Evolutionary conservation across 2,329 filamentous ascomycete genomes (phyloP).

Genomic region (Colletotrichum sp.): DNA sequence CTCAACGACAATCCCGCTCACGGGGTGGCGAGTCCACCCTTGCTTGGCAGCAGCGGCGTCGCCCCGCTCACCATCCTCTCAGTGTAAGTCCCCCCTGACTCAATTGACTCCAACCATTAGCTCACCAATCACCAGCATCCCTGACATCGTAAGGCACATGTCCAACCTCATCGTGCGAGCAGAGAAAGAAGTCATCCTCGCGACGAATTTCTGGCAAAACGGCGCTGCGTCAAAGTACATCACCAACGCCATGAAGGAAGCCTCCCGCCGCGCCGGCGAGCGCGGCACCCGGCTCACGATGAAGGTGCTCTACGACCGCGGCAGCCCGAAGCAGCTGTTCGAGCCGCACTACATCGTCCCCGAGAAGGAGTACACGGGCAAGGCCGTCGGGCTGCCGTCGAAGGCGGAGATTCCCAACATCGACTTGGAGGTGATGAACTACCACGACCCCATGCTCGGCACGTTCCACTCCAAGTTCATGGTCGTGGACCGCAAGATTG

Average conservation of each 20-base stretch:
- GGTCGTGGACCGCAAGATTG: conserved; percentile 75
- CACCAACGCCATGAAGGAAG: conserved; percentile 71
- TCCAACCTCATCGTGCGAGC: conserved; percentile 78
- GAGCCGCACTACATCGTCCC: conserved; percentile 69
- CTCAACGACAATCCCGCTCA: conserved; percentile 27
- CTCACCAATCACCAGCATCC: conserved; percentile 39
- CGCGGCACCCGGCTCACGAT: conserved; percentile 65
- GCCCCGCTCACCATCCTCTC: conserved; percentile 74
- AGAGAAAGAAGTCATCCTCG: conserved; percentile 74
- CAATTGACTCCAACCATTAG: too few relatives aligned
- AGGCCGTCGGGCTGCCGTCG: conserved; percentile 64
- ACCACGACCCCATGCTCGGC: conserved; percentile 71
- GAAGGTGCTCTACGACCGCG: conserved; percentile 79
- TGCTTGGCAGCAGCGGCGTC: conserved; percentile 62
- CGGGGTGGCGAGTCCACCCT: conserved; percentile 56
- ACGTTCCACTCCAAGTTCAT: conserved; percentile 83
- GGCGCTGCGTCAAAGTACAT: conserved; percentile 72
- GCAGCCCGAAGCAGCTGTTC: conserved; percentile 65
- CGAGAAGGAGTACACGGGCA: conserved; percentile 62
- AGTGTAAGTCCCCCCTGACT: conserved; percentile 38
- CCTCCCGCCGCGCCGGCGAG: conserved; percentile 68
- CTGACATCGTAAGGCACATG: conserved; percentile 76
- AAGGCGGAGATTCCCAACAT: conserved; percentile 72
- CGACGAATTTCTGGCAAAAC: conserved; percentile 78
- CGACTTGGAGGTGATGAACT: conserved; percentile 75